Evolutionary conservation across 805 yeast genomes (phyloP).

Genomic region (Schwanniomyces sp.): DNA sequence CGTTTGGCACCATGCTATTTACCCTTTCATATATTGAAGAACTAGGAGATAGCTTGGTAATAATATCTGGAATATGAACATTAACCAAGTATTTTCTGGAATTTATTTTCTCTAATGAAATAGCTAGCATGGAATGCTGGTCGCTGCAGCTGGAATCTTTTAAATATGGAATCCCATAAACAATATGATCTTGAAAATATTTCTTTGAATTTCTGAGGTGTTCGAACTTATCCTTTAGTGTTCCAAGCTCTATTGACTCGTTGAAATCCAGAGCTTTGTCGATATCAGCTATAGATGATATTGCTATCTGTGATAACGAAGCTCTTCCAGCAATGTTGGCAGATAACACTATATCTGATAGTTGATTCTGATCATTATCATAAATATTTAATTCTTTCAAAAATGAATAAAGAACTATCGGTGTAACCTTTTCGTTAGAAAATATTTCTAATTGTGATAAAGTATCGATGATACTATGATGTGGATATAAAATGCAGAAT

Average conservation of each 20-base stretch:
- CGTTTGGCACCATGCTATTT: constrained; percentile 5
- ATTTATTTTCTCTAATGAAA: constrained; percentile 38
- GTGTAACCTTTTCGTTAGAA: constrained; percentile 4
- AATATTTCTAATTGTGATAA: constrained; percentile 8
- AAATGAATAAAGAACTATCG: constrained; percentile 10
- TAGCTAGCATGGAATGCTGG: constrained; percentile 17
- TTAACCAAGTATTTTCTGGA: constrained; percentile 33
- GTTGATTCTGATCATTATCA: constrained; percentile 17
- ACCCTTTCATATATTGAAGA: constrained; percentile 15
- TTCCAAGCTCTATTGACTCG: not conserved
- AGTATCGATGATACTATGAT: constrained; percentile 13
- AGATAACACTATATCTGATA: constrained; percentile 29
- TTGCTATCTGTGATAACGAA: constrained; percentile 13
- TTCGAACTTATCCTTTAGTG: constrained; percentile 23
- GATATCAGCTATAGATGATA: constrained; percentile 17
- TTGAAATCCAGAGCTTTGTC: constrained; percentile 3
- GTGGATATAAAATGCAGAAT: constrained; percentile 32
- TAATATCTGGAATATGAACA: constrained; percentile 44
- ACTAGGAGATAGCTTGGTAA: constrained; percentile 32
- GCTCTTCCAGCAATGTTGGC: constrained; percentile 23
- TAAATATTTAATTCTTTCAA: constrained; percentile 21
- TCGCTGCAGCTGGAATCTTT: not conserved
- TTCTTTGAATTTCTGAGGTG: constrained; percentile 25
- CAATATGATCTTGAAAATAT: constrained; percentile 26
- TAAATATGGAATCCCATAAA: constrained; percentile 28